Evolutionary conservation across 1,139 yeast species (phyloP), one percentile per base, ranked within the genome.

Genomic region (Geotrichum bryndzae): DNA sequence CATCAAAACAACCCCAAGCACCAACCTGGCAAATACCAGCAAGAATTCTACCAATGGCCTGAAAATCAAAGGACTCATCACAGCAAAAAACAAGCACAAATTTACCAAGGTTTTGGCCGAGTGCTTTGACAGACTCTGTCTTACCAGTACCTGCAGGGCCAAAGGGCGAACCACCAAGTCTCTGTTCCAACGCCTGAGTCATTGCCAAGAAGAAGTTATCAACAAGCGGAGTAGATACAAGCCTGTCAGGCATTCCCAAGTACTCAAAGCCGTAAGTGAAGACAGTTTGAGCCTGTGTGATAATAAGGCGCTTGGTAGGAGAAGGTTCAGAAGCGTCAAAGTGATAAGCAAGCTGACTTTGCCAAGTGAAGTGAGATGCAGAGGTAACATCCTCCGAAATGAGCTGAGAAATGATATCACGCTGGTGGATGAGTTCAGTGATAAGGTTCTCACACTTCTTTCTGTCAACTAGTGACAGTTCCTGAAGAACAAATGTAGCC

Each of bases 141-240:
- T 94, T 92, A 52, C 98, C 99, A 0, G 98, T 94, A 57, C 98
- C 99, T 2, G 99, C 97, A 1, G 99, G 98, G 0, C 99, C 99
- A 74, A 87, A 86, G 0, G 96, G 90, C 1, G 96, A 87, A 0
- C 96, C 96, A n/a, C 98, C 98, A 15, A 85, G 77, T 52, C 82
- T 82, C 67, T 86, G 90, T 48, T 83, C 81, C 33, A 91, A 73
- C 0, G 97, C 95, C 65, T 87, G 89, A 0, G 89, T 80, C 85
- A 92, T 82, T 0, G 92, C 78, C 41, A 86, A 72, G 70, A 82
- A 90, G 64, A 91, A 84, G 18, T 80, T 78, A 60, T 84, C 84
- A 5, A 89, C 79, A 33, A 90, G 78, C 1, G 95, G 91, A 0
- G 98, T 92, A 61, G 84, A 81, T 0, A 94, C 96, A 48, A 92